Base-by-base conservation (phyloP, 148 eudicot genomes). In the Hydrangea macrophylla region DNA sequence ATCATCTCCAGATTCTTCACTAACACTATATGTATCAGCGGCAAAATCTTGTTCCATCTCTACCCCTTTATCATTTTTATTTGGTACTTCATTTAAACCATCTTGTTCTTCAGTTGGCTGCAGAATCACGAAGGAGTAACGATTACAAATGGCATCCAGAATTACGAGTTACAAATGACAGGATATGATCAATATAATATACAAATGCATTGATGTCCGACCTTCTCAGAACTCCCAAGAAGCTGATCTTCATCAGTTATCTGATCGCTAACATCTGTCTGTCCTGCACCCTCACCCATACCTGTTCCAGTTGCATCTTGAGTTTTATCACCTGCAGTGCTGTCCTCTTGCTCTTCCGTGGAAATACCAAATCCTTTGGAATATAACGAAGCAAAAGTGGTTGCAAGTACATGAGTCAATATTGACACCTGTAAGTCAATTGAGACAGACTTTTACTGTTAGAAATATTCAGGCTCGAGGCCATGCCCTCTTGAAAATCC, bases 171-270 rank as follows among this genome's bases (percentile, higher is more conserved):
- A 10, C 48, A 25, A 55, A 25, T 64, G 37, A 22, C 7, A 36
- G 24, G 33, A 10, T 24, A 23, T 3, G 13, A 40, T 9, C 20
- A 7, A 24, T 45, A 9, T n/a, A n/a, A n/a, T n/a, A n/a, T n/a
- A n/a, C n/a, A n/a, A n/a, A n/a, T 39, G 36, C 37, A 8, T 60
- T 28, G 25, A 25, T 45, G 23, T n/a, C 73, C 62, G 73, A 89
- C 99, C 96, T 91, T 88, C 56, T 76, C 88, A 65, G 82, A 75
- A 53, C 84, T 65, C 65, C 92, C 93, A 64, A 88, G 88, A 62
- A 94, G 93, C 74, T 94, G 97, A 79, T 91, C 87, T 83, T 94
- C 99, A 69, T 87, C 91, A 51, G 73, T 75, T 74, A 94, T 88
- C 78, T 94, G 86, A 56, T 94, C 88, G 70, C 99, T 94, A 56